Conservation (phyloP, 805 yeast genomes). For the Maudiozyma saulgeensis region DNA sequence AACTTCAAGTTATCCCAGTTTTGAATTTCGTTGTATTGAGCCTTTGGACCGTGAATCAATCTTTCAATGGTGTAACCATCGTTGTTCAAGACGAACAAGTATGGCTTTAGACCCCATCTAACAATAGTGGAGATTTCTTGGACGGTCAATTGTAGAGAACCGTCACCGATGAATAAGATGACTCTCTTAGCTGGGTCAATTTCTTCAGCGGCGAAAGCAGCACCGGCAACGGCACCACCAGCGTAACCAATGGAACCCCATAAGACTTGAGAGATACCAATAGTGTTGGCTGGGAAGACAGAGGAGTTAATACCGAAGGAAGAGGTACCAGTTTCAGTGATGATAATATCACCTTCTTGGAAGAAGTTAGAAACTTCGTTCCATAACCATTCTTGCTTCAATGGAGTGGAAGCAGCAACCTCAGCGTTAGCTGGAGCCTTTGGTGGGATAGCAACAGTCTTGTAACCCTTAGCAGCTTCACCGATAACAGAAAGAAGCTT, state of each 20-base stretch:
- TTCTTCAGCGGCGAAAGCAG: constrained; percentile 2
- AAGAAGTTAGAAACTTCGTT: constrained; percentile 1
- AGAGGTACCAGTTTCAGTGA: constrained; percentile 2
- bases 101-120: constrained; percentile 2
- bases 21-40: constrained; percentile 1
- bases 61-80: constrained; percentile 2
- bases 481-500: neutral
- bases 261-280: constrained; percentile 2
- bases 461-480: constrained; percentile 2
- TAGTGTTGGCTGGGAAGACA: constrained; percentile 1
- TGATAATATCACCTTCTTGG: constrained; percentile 2
- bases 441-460: neutral
- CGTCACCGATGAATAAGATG: constrained; percentile 2
- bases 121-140: constrained; percentile 2
- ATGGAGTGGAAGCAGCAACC: neutral
- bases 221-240: constrained; percentile 2
- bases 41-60: constrained; percentile 2
- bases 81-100: constrained; percentile 2
- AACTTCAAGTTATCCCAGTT: neutral
- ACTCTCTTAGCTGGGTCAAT: constrained; percentile 1
- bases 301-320: constrained; percentile 2
- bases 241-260: constrained; percentile 3
- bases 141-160: constrained; percentile 1
- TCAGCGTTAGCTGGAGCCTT: constrained; percentile 2
- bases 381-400: constrained; percentile 2